phyloP scores from a whole-genome alignment of 305 asterid species.

The Salvia sclarea region DNA sequence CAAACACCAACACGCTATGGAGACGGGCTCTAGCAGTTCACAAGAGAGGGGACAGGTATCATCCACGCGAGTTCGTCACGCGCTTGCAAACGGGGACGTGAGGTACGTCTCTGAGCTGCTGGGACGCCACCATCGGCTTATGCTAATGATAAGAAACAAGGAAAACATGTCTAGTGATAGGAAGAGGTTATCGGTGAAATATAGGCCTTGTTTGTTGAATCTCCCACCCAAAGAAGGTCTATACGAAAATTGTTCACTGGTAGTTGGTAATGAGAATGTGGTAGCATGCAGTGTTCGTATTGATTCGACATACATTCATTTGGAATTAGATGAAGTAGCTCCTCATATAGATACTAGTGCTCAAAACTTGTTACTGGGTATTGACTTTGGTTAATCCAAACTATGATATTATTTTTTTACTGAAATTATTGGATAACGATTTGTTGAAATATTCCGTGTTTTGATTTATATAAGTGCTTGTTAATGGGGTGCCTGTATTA shows the following conservation, averaged over 20 bases:
- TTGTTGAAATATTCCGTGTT: constrained; percentile 15
- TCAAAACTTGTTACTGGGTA: constrained; percentile 52
- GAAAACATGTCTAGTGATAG: constrained; percentile 38
- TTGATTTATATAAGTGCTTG: background rate
- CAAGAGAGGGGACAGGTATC: constrained; percentile 90
- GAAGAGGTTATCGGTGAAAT: constrained; percentile 46
- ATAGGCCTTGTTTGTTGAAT: constrained; percentile 76
- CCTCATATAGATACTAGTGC: constrained; percentile 38
- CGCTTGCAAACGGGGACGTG: constrained; percentile 81
- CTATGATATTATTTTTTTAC: constrained; percentile 20
- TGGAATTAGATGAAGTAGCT: constrained; percentile 59
- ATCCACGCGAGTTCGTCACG: constrained; percentile 84
- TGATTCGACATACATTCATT: constrained; percentile 56
- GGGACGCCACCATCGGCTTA: constrained; percentile 84
- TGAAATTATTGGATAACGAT: background rate
- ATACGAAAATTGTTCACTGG: constrained; percentile 61
- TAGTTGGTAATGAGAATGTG: constrained; percentile 46
- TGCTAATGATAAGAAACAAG: constrained; percentile 40
- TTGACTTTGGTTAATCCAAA: constrained; percentile 59
- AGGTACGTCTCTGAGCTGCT: constrained; percentile 71
- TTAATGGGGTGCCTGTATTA: background rate
- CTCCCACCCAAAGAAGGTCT: constrained; percentile 81
- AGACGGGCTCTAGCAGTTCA: constrained; percentile 34
- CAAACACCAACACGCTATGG: constrained; percentile 47
- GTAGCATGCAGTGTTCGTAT: constrained; percentile 62